A percentile compares a stretch with the other conserved stretches of the same genome.
phyloP scores from a whole-genome alignment of 2,329 filamentous ascomycete genomes.

The Sporothrix pseudoabietina region DNA sequence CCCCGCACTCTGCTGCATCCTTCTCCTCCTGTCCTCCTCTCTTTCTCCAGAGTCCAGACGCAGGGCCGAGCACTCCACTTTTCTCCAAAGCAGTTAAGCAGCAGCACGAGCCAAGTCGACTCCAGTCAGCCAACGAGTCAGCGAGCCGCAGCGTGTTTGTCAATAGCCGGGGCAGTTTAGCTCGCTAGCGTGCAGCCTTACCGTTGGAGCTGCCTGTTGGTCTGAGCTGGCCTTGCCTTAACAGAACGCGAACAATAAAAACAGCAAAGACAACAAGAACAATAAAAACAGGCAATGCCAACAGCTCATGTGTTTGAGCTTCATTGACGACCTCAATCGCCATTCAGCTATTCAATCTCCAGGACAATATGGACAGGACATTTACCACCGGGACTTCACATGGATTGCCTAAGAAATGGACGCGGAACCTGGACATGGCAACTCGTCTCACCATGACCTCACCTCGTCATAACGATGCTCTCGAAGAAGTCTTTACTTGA shows the following conservation, averaged over 20 bases:
- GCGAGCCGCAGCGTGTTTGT: background rate
- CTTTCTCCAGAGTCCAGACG: background rate
- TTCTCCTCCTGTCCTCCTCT: background rate
- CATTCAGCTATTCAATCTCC: background rate
- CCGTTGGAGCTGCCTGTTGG: background rate
- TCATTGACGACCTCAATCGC: background rate
- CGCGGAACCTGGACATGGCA: background rate
- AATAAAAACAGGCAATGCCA: constrained; percentile 3
- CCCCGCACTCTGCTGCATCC: constrained; percentile 1
- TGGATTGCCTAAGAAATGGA: background rate
- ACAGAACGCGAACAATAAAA: background rate
- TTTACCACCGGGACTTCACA: background rate
- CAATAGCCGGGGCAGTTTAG: background rate
- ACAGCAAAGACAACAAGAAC: background rate
- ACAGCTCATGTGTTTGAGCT: background rate
- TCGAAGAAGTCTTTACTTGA: background rate
- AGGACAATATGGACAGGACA: background rate
- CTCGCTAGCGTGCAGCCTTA: constrained; percentile 10
- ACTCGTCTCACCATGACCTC: background rate
- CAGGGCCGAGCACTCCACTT: background rate
- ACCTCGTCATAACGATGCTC: background rate
- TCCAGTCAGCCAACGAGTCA: background rate
- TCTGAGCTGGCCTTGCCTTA: background rate
- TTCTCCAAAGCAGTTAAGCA: constrained; percentile 1
- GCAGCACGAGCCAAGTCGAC: background rate